A percentile compares a stretch with the other conserved stretches of the same genome.
phyloP scores from a whole-genome alignment of 2,329 filamentous ascomycete species.

The Stylonectria norvegica region DNA sequence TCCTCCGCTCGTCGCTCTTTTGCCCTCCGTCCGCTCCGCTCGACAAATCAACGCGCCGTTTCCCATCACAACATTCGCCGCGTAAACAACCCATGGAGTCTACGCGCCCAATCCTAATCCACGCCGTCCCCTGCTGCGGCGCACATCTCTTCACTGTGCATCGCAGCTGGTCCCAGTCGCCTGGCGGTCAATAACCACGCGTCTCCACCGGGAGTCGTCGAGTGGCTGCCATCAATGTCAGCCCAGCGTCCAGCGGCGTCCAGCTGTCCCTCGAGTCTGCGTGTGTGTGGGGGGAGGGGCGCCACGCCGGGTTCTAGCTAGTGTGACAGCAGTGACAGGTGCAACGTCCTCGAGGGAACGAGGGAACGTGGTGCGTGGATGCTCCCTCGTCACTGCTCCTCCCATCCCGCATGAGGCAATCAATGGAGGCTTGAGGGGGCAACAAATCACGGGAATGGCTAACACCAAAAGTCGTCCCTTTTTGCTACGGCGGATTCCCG shows the following conservation, averaged over 20 bases:
- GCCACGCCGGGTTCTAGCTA: too few relatives aligned
- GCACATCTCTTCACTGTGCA: too few relatives aligned
- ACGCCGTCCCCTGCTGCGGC: neutral
- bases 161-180: too few relatives aligned
- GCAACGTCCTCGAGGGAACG: neutral
- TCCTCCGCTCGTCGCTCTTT: constrained; percentile 3
- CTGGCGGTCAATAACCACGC: neutral
- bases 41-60: neutral
- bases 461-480: too few relatives aligned
- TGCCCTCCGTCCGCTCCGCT: neutral
- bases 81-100: neutral
- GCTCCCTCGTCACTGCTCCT: neutral
- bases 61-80: neutral
- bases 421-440: neutral
- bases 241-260: neutral
- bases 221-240: neutral
- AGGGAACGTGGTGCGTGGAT: neutral
- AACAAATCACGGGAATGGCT: too few relatives aligned
- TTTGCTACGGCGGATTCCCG: too few relatives aligned
- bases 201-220: neutral
- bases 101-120: neutral
- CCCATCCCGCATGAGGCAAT: too few relatives aligned
- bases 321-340: neutral
- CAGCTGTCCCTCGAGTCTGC: neutral
- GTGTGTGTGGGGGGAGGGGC: neutral